Evolutionary conservation across 371 early-diverging fungal species (phyloP), one percentile per base, ranked within the genome.

Genomic region (Apophysomyces trapeziformis): DNA sequence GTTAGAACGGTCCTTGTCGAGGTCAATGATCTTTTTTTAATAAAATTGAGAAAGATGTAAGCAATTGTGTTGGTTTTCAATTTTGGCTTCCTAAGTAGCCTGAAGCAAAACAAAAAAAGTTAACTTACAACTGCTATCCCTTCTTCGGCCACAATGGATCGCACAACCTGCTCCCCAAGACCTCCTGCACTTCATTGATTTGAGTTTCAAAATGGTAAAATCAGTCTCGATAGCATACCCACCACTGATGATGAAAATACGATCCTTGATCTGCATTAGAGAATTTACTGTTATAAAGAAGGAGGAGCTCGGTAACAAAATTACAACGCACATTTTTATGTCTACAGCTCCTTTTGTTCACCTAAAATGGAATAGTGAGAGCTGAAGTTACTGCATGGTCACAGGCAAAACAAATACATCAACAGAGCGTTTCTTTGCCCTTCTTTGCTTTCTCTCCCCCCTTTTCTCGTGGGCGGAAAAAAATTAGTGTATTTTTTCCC

Each of bases 21-120:
- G 67, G 68, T 88, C 88, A 63, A 88, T 70, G 6, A 86, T 73
- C 85, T 82, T 44, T 46, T 14, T 32, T 8, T 50, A 13, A 13
- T 7, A 6, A 38, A 39, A 44, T 7, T 14, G 26, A 14, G 13
- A 61, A 5, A 7, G 21, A 38, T 5, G 21, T 59, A 5, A 18
- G 37, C 4, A 36, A 11, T 56, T 21, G 12, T 7, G 6, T 2
- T 9, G 38, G 26, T 43, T 2, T 16, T 50, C 9, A 50, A 50
- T 50, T 16, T 16, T 45, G 32, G 3, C 32, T 26, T 26, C 32
- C 3, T 26, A 26, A 26, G 32, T 26, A 26, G 3, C 2, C 32
- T 26, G 32, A 26, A 26, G 32, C 32, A 26, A 26, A 26, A 26
- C 32, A 26, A 26, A 26, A 26, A 26, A 26, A 26, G 2, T 2